Percentiles rank a stretch among this genome's conserved stretches.
These are phyloP conservation scores for Melaleuca alternifolia DNA, from an alignment of 345 rosid genomes.

Conservation along the genomic window DNA sequence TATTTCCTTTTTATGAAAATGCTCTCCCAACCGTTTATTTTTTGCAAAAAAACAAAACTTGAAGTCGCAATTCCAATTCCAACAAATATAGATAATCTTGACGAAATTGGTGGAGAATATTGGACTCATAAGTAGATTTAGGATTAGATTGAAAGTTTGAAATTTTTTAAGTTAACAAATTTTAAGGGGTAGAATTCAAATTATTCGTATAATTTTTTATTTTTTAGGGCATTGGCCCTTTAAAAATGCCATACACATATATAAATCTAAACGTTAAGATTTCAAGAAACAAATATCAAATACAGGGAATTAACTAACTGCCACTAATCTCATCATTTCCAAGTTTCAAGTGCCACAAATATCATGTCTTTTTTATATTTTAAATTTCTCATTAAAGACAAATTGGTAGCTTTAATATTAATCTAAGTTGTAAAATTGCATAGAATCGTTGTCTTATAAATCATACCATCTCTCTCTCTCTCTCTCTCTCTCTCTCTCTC, in stretches of 20 bases:
- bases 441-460: neutral
- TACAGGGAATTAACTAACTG: neutral
- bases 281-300: neutral
- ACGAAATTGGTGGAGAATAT: neutral
- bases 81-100: neutral
- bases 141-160: neutral
- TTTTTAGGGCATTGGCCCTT: neutral
- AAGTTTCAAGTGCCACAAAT: too few relatives aligned
- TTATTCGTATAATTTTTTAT: neutral
- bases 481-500: neutral
- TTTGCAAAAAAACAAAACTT: too few relatives aligned
- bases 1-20: too few relatives aligned
- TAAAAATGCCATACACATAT: neutral
- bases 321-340: neutral
- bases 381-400: neutral
- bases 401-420: neutral
- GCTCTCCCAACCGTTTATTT: too few relatives aligned
- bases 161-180: neutral
- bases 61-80: too few relatives aligned
- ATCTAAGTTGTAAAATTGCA: neutral
- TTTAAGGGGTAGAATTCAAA: fast-evolving
- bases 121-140: neutral
- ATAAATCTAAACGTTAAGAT: neutral
- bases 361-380: too few relatives aligned
- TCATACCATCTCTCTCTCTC: neutral